Evolutionary conservation across 306 rosid genomes (phyloP).

Genomic region (Dryas alaskensis): DNA sequence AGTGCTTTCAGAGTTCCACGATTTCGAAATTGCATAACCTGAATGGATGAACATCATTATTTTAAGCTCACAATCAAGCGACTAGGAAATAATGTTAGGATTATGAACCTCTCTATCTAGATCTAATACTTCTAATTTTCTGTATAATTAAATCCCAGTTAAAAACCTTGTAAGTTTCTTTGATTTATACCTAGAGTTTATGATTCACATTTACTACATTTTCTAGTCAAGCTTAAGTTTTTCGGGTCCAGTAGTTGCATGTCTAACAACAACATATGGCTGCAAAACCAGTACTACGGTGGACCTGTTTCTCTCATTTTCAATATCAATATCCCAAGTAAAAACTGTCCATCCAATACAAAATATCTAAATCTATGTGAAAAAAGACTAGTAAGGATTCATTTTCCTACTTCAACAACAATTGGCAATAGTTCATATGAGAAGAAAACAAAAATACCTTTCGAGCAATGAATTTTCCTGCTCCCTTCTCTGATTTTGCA

Average conservation of each 20-base stretch:
- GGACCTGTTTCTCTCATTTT: not conserved
- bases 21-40: slow-evolving; percentile 60
- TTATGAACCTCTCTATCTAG: not conserved
- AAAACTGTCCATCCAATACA: not conserved
- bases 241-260: too few relatives aligned
- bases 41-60: slow-evolving; percentile 19
- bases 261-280: not conserved
- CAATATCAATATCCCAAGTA: not conserved
- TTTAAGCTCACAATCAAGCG: not conserved
- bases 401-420: too few relatives aligned
- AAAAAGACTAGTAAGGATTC: not conserved
- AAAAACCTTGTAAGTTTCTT: not conserved
- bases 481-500: slow-evolving; percentile 65
- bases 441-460: slow-evolving; percentile 35
- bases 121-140: not conserved
- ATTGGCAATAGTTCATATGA: too few relatives aligned
- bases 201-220: not conserved
- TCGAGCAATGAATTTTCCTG: slow-evolving; percentile 47
- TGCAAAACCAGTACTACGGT: not conserved
- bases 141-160: not conserved
- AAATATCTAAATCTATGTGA: not conserved
- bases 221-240: too few relatives aligned
- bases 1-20: slow-evolving; percentile 51
- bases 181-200: not conserved
- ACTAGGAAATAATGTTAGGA: not conserved